Conservation (phyloP, 768 basidiomycete species). For the Termitomyces sp. region DNA sequence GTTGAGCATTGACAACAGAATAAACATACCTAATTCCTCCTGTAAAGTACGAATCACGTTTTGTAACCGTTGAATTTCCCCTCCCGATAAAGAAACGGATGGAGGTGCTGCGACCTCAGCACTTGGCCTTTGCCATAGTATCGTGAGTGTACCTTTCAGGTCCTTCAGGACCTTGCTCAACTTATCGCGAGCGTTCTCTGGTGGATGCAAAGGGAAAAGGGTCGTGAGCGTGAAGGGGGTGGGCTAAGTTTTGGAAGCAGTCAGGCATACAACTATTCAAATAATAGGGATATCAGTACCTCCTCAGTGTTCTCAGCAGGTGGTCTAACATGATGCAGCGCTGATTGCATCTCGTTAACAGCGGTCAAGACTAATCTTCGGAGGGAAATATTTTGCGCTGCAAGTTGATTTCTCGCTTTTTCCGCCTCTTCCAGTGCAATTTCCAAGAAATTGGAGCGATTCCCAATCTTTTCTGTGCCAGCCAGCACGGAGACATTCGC, state of each 20-base stretch:
- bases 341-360: constrained; percentile 60
- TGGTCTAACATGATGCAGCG: constrained; percentile 42
- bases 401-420: constrained; percentile 51
- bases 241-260: constrained; percentile 27
- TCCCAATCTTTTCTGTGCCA: constrained; percentile 40
- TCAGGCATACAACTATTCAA: constrained; percentile 4
- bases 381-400: constrained; percentile 60
- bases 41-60: constrained; percentile 45
- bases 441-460: constrained; percentile 55
- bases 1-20: neutral
- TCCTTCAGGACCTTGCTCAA: constrained; percentile 38
- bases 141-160: constrained; percentile 31
- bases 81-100: constrained; percentile 22
- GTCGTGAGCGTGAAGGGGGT: constrained; percentile 37
- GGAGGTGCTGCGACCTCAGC: constrained; percentile 13
- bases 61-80: constrained; percentile 47
- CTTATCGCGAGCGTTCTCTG: constrained; percentile 43
- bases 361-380: constrained; percentile 54
- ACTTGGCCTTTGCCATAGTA: constrained; percentile 22
- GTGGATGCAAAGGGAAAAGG: constrained; percentile 51
- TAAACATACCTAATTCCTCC: constrained; percentile 50
- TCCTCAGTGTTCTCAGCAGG: constrained; percentile 41
- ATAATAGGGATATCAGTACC: constrained; percentile 26
- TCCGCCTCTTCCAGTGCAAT: constrained; percentile 72
- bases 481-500: constrained; percentile 46